Base-by-base conservation (phyloP, 495 filamentous ascomycete genomes). In the Cercophora newfieldiana region DNA sequence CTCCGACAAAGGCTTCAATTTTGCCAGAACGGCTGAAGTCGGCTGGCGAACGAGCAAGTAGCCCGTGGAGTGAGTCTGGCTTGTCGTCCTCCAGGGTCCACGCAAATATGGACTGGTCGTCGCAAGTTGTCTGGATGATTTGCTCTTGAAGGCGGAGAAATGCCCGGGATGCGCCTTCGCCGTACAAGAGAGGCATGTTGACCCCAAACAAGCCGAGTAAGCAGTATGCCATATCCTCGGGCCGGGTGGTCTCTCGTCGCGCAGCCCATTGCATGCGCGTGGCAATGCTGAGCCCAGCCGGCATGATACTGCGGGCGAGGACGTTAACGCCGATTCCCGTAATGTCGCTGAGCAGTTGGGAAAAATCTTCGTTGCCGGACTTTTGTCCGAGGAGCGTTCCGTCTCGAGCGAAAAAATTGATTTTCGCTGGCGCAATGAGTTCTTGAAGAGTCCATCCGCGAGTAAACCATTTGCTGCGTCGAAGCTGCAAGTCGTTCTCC, bases 181-280 rank as follows among this genome's bases (percentile, higher is more conserved):
- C 66, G 37, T 68, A 68, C 7, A 68, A 29, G 18, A 68, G n/a
- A 1, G 66, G 66, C 61, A 68, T 61, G 50, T 65, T 64, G 25
- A 68, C 61, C 0, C 50, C 66, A 37, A 68, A 68, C 10, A 68
- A 29, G 0, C 66, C 66, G 16, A 68, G 26, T 1, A 65, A 56
- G 18, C 37, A 68, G 37, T 65, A 68, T 1, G 66, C 66, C 24
- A 48, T 48, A 57, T 68, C 66, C 31, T 68, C 66, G 3, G 31
- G 22, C 22, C 61, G 21, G 0, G 62, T 65, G 1, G 66, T 68
- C 21, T 37, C 24, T 29, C 62, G 37, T 14, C 33, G 26, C 7
- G 66, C 47, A 16, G 62, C 61, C 66, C 66, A 68, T 18, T 47
- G 59, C 55, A 68, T 61, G 3, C 53, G 53, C 53, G 53, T 56